A percentile compares a stretch with the other conserved stretches of the same genome.
Evolutionary conservation across 2,329 filamentous ascomycete species (phyloP).

Genomic region (Ascochyta pisi): DNA sequence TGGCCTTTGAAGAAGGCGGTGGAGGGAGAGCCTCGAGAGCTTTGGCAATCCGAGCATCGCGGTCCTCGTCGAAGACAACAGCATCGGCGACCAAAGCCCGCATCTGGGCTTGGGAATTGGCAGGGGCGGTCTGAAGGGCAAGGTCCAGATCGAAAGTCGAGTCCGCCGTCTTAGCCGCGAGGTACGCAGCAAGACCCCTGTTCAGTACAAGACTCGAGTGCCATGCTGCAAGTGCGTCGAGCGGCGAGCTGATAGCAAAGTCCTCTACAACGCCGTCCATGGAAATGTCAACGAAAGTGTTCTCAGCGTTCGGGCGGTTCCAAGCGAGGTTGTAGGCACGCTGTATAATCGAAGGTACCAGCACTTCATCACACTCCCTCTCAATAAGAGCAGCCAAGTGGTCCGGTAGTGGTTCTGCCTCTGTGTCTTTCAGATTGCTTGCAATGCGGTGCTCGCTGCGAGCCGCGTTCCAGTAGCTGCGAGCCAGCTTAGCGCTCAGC

Average conservation of each 20-base stretch:
- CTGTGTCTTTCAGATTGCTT: constrained; percentile 52
- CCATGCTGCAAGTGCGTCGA: constrained; percentile 92
- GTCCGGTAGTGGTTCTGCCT: constrained; percentile 73
- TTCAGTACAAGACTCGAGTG: constrained; percentile 80
- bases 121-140: constrained; percentile 76
- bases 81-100: constrained; percentile 66
- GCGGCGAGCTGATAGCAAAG: constrained; percentile 79
- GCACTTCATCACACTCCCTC: constrained; percentile 80
- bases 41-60: constrained; percentile 58
- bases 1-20: constrained; percentile 43
- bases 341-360: constrained; percentile 79
- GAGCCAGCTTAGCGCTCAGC: constrained; percentile 75
- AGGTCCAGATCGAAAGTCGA: constrained; percentile 67
- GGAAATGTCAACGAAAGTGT: constrained; percentile 69
- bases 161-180: constrained; percentile 60
- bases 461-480: constrained; percentile 82
- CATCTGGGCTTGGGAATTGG: constrained; percentile 73
- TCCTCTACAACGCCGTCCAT: constrained; percentile 88
- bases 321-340: constrained; percentile 89
- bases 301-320: constrained; percentile 77
- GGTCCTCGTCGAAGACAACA: constrained; percentile 62
- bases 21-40: constrained; percentile 62
- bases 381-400: constrained; percentile 79
- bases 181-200: constrained; percentile 68
- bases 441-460: constrained; percentile 65